These are phyloP conservation scores for Sugiyamaella novakii DNA, from an alignment of 1,139 yeast genomes.

Conservation along the genomic window DNA sequence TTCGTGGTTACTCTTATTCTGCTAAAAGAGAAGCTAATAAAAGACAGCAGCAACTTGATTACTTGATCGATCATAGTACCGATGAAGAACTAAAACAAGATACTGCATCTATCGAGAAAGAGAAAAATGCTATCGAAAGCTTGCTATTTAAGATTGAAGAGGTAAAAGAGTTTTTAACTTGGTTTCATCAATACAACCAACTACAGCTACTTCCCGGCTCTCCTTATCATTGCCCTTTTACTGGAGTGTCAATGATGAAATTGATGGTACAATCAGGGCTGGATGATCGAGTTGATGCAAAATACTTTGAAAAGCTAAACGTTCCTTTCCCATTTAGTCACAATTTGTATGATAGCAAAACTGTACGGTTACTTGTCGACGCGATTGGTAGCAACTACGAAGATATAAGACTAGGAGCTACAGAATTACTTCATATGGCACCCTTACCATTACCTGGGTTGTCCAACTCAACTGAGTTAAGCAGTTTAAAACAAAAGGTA, in stretches of 20 bases:
- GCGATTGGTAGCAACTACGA: constrained; percentile 71
- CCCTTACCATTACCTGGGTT: constrained; percentile 44
- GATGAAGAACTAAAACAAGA: constrained; percentile 2
- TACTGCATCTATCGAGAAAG: neutral
- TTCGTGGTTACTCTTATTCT: constrained; percentile 67
- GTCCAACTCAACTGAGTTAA: constrained; percentile 33
- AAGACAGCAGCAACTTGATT: neutral
- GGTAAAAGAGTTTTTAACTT: constrained; percentile 45
- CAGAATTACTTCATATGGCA: constrained; percentile 52
- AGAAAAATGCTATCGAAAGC: constrained; percentile 11
- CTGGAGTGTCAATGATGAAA: constrained; percentile 54
- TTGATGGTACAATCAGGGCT: constrained; percentile 58
- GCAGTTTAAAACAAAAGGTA: constrained; percentile 45
- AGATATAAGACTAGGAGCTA: constrained; percentile 64
- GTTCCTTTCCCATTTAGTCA: constrained; percentile 50
- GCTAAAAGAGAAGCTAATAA: constrained; percentile 9
- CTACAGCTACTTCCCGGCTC: constrained; percentile 62
- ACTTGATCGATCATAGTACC: constrained; percentile 2
- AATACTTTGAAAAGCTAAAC: constrained; percentile 47
- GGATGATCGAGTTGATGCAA: constrained; percentile 48
- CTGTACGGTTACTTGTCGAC: constrained; percentile 57
- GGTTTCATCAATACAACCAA: constrained; percentile 49
- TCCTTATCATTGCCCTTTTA: constrained; percentile 62
- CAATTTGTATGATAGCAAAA: constrained; percentile 45
- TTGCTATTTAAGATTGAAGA: constrained; percentile 28